Conservation (phyloP, 108 stramenopile genomes). For the Parietichytrium sp. region DNA sequence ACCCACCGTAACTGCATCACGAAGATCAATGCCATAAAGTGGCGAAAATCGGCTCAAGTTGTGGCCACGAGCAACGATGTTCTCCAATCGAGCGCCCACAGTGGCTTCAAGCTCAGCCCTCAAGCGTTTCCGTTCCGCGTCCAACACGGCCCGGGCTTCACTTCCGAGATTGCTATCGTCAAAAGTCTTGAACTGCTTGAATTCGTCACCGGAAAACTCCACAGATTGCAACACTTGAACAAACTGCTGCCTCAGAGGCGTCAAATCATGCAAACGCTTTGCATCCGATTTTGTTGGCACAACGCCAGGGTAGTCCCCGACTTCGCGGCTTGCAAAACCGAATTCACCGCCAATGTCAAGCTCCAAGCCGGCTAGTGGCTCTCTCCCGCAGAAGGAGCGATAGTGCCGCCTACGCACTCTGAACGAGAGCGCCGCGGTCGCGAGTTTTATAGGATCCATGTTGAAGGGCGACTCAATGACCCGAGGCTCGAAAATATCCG, state of each 20-base stretch:
- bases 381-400: not conserved
- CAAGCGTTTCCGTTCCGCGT: not conserved
- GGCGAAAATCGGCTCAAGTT: not conserved
- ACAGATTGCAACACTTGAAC: not conserved
- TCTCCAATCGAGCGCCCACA: not conserved
- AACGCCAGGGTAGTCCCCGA: not conserved
- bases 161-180: not conserved
- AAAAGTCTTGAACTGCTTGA: not conserved
- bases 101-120: not conserved
- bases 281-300: not conserved
- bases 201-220: not conserved
- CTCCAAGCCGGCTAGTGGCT: constrained; percentile 30
- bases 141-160: not conserved
- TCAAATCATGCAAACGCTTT: not conserved
- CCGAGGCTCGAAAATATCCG: constrained; percentile 95
- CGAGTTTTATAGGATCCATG: constrained; percentile 63
- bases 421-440: constrained; percentile 46
- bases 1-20: constrained; percentile 11
- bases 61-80: not conserved
- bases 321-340: constrained; percentile 18
- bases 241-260: not conserved
- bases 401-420: constrained; percentile 34
- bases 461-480: constrained; percentile 85
- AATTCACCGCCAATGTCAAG: not conserved
- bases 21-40: not conserved